Evolutionary conservation across 2,329 filamentous ascomycete species (phyloP), one percentile per base, ranked within the genome.

Genomic region (Colletotrichum destructivum): DNA sequence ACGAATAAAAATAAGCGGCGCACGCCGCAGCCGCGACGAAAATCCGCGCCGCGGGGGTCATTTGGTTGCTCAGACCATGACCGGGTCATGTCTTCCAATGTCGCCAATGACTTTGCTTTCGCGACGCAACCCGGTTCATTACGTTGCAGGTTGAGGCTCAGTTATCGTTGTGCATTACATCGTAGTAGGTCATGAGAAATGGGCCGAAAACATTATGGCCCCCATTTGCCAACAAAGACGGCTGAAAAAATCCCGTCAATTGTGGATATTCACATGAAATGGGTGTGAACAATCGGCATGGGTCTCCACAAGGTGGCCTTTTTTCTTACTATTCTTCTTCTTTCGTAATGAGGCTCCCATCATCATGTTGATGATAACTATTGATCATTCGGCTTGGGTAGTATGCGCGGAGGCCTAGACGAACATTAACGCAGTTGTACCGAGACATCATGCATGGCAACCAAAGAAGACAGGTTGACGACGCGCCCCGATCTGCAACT

Each of bases 1-100:
- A 38, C 16, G 3, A 62, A 67, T 8, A 40, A 26, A 38, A 40
- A 60, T n/a, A 55, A 51, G 40, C 69, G 52, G 52, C 26, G 65
- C 51, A 69, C 69, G 69, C 69, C 65, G 69, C 65, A 72, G 60
- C 69, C 69, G 69, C 69, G 49, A 44, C 38, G 21, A 69, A 69
- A 69, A 56, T 44, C 21, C 38, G 40, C 38, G 42, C 40, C 38
- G 40, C 38, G 31, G 31, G 35, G n/a, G 35, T 57, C 46, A 35
- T 35, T 35, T 35, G 65, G 54, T 69, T 60, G 69, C 65, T 69
- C 47, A 66, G 69, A 69, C 60, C 65, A 60, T 31, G 47, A 59
- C 60, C 46, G 65, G 60, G 46, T 54, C 52, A 69, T 47, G 38
- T 57, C 21, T 63, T 40, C 31, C 59, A 49, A 40, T 23, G 40